These are phyloP conservation scores for Zoysia matrella DNA, from an alignment of 202 grass and related monocot genomes.

Conservation along the genomic window DNA sequence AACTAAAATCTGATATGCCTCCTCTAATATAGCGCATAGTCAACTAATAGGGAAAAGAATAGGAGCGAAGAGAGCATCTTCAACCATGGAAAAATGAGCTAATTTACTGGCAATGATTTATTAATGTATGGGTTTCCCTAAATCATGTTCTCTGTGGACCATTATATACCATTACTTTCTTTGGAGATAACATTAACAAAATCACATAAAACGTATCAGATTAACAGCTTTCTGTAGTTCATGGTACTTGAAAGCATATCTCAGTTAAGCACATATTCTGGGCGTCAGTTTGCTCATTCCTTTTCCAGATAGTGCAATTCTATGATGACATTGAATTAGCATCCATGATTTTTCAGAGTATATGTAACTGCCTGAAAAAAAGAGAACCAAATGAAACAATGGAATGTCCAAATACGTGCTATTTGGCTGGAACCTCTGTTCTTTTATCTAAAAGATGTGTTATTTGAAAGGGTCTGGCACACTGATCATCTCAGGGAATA, in stretches of 20 bases:
- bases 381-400: not conserved
- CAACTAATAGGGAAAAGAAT: conserved; percentile 31
- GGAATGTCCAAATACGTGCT: conserved; percentile 5
- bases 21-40: conserved; percentile 36
- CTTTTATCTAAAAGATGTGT: too few relatives aligned
- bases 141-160: not conserved
- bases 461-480: not conserved
- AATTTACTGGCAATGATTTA: conserved; percentile 28
- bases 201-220: not conserved
- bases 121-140: not conserved
- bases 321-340: conserved; percentile 5
- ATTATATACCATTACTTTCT: conserved; percentile 13
- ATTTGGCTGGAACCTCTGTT: not conserved
- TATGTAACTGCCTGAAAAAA: not conserved
- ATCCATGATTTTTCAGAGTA: not conserved
- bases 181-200: conserved; percentile 2
- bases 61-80: conserved; percentile 31
- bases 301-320: not conserved
- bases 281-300: not conserved
- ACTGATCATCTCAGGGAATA: not conserved
- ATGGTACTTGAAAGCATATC: conserved; percentile 25
- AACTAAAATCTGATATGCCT: conserved; percentile 32
- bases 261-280: conserved; percentile 16
- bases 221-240: not conserved
- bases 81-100: not conserved